Percentiles rank a stretch among this genome's conserved stretches.
These are phyloP conservation scores for Cronartium quercuum DNA, from an alignment of 1,284 basidiomycete species.

Conservation along the genomic window DNA sequence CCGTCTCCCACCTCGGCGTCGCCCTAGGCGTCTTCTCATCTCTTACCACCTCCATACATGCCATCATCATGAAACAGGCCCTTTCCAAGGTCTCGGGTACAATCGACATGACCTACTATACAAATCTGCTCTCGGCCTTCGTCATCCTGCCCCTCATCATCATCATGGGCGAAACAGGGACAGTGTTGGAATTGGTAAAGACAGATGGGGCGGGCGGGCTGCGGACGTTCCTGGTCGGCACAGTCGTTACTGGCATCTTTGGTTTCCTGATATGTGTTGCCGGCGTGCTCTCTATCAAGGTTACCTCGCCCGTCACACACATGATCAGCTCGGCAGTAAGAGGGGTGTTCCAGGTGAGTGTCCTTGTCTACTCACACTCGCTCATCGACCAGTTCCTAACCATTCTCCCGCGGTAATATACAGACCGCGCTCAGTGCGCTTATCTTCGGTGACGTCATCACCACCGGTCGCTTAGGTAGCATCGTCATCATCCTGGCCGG, in stretches of 20 bases:
- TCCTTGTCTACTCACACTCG: not conserved
- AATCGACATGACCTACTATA: slow-evolving; percentile 73
- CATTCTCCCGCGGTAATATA: slow-evolving; percentile 53
- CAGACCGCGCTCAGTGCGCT: slow-evolving; percentile 67
- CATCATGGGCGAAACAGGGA: slow-evolving; percentile 64
- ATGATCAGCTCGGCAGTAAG: slow-evolving; percentile 81
- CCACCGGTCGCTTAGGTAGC: slow-evolving; percentile 66
- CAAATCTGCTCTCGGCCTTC: slow-evolving; percentile 64
- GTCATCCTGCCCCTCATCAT: slow-evolving; percentile 62
- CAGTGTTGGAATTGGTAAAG: slow-evolving; percentile 59
- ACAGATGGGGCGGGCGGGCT: slow-evolving; percentile 54
- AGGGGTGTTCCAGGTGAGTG: slow-evolving; percentile 36
- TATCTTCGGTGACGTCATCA: slow-evolving; percentile 68
- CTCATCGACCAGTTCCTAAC: not conserved
- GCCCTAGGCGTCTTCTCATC: slow-evolving; percentile 69
- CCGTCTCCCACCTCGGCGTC: slow-evolving; percentile 56
- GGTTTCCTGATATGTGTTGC: slow-evolving; percentile 85
- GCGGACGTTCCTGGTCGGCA: slow-evolving; percentile 68
- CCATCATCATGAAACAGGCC: slow-evolving; percentile 76
- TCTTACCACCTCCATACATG: slow-evolving; percentile 69
- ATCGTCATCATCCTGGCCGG: slow-evolving; percentile 71
- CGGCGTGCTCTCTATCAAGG: slow-evolving; percentile 78
- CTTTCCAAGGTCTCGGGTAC: slow-evolving; percentile 69
- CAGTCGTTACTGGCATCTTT: slow-evolving; percentile 65
- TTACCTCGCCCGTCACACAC: slow-evolving; percentile 84